A percentile compares a stretch with the other conserved stretches of the same genome.
Conservation (phyloP, 805 yeast genomes). For the Schwanniomyces sp. region DNA sequence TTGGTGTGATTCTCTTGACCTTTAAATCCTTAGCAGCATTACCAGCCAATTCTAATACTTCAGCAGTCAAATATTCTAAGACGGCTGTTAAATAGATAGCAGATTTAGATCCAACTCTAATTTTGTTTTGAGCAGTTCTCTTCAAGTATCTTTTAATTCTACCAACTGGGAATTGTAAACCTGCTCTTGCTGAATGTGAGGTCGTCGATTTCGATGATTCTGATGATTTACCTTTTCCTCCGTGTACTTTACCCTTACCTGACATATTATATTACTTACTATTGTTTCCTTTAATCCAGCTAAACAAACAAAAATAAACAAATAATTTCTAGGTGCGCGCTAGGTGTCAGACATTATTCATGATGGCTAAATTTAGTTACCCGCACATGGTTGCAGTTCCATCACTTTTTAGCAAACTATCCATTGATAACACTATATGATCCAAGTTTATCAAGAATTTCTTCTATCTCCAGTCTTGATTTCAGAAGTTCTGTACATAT, state of each 20-base stretch:
- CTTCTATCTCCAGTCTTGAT: slow-evolving; percentile 56
- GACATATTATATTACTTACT: slow-evolving; percentile 56
- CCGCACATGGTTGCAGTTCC: slow-evolving; percentile 2
- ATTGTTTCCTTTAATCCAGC: background rate
- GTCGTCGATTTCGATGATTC: slow-evolving; percentile 67
- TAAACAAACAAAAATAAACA: slow-evolving; percentile 6
- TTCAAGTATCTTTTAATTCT: slow-evolving; percentile 96
- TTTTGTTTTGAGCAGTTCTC: slow-evolving; percentile 80
- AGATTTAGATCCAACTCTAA: slow-evolving; percentile 79
- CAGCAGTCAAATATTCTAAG: slow-evolving; percentile 93
- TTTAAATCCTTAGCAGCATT: slow-evolving; percentile 96
- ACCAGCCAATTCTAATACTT: slow-evolving; percentile 96
- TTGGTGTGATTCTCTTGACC: slow-evolving; percentile 95
- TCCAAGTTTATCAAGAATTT: slow-evolving; percentile 39
- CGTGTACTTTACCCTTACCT: slow-evolving; percentile 83
- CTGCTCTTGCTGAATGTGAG: slow-evolving; percentile 93
- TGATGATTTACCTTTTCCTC: slow-evolving; percentile 95
- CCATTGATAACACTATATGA: slow-evolving; percentile 34
- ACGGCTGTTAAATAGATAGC: slow-evolving; percentile 97
- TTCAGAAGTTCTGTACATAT: slow-evolving; percentile 69
- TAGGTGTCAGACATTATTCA: slow-evolving; percentile 1
- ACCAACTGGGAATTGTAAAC: slow-evolving; percentile 96
- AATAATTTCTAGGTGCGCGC: slow-evolving; percentile 3
- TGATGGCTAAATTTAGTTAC: slow-evolving; percentile 1
- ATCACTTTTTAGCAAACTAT: slow-evolving; percentile 7